These are phyloP conservation scores for Verticillium albo-atrum DNA, from an alignment of 2,329 filamentous ascomycete genomes.

Conservation along the genomic window DNA sequence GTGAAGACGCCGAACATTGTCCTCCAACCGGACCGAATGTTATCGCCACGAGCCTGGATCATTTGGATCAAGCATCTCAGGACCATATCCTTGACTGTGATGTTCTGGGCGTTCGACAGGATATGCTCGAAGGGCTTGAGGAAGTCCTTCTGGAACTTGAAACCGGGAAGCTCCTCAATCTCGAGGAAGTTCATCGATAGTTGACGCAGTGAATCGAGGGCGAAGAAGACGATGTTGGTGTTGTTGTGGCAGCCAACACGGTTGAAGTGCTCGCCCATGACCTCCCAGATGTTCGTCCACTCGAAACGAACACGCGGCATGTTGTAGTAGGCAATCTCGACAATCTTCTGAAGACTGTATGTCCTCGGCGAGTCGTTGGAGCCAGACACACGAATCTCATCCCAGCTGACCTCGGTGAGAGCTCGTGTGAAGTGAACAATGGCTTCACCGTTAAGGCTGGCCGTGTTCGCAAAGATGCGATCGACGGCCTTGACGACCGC, in stretches of 20 bases:
- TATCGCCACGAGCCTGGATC: constrained; percentile 95
- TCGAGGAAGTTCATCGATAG: constrained; percentile 99
- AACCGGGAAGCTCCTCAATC: constrained; percentile 93
- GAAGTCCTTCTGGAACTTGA: constrained; percentile 99
- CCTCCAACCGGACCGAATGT: constrained; percentile 96
- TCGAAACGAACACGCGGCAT: constrained; percentile 98
- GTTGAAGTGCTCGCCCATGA: constrained; percentile 98
- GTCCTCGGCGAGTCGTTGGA: constrained; percentile 93
- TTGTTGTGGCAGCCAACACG: constrained; percentile 95
- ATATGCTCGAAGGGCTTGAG: constrained; percentile 98
- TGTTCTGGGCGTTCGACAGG: constrained; percentile 84
- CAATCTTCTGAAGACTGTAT: constrained; percentile 95
- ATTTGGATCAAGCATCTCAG: constrained; percentile 95
- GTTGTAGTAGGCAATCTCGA: constrained; percentile 99
- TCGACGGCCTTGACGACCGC: constrained; percentile 92
- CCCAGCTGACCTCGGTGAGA: constrained; percentile 94
- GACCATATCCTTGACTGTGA: constrained; percentile 96
- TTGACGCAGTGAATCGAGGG: constrained; percentile 89
- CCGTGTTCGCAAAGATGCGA: constrained; percentile 94
- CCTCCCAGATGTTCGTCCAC: constrained; percentile 96
- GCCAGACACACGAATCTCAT: constrained; percentile 96
- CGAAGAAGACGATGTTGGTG: constrained; percentile 95
- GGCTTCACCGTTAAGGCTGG: constrained; percentile 85
- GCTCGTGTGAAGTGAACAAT: constrained; percentile 94
- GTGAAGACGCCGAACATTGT: constrained; percentile 99